Evolutionary conservation across 2,329 filamentous ascomycete species (phyloP), one percentile per base, ranked within the genome.

Genomic region (Macroventuria anomochaeta): DNA sequence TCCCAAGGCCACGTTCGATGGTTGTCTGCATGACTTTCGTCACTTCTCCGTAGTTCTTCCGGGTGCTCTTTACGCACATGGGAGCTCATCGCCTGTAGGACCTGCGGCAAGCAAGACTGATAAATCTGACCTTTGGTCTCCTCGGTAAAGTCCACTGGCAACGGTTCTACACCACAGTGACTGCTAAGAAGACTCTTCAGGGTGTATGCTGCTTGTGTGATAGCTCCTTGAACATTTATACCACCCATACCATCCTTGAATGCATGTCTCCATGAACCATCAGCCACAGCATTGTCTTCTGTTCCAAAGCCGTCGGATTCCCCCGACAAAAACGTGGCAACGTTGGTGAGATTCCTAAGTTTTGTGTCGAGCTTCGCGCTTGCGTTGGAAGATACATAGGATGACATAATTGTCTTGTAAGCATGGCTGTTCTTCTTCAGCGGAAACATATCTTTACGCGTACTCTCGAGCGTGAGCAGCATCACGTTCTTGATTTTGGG

Each of bases 201-300:
- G 7, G 59, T 62, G 25, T 62, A 62, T 5, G 57, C 59, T 7
- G 59, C 59, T 34, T 62, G 59, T 10, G 59, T 57, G n/a, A 56
- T 44, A 3, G 59, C 59, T n/a, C 57, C 59, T 17, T 59, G 48
- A 6, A 62, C 41, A 17, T 62, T 62, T 1, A 62, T 44, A 3
- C 47, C 54, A n/a, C 59, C 59, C 52, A 59, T 54, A 3, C 54
- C 54, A 13, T 57, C 53, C 13, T 59, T 62, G 46, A 62, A 62
- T 0, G 41, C 29, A 13, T 41, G 36, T 11, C 49, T 55, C 56
- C 56, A 62, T 7, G 41, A 37, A 2, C 46, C 34, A 3, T 49
- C 44, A 2, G 41, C 11, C 4, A 8, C 7, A 8, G 17, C 2
- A 8, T 47, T 28, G 15, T 34, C 26, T 4, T 28, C 15, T 1